These are phyloP conservation scores for Nannochloropsis gaditana DNA, from an alignment of 108 stramenopile genomes.

Conservation along the genomic window DNA sequence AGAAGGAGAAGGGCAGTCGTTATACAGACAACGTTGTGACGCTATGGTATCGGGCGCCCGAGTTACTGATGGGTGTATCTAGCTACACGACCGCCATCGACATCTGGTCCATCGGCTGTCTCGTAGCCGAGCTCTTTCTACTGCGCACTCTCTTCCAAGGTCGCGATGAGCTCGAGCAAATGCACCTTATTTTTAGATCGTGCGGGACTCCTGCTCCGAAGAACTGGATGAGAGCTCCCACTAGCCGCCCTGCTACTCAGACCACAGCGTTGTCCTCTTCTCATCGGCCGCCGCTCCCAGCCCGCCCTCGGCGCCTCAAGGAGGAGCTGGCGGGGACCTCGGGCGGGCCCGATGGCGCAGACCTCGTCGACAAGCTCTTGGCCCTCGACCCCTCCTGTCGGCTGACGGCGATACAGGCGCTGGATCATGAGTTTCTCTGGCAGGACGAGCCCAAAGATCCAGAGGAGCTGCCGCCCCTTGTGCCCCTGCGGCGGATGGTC, in stretches of 20 bases:
- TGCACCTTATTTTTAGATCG: constrained; percentile 38
- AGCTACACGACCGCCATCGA: constrained; percentile 25
- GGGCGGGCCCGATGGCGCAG: not conserved
- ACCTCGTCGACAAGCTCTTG: constrained; percentile 41
- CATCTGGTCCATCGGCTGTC: constrained; percentile 26
- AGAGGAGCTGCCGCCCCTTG: not conserved
- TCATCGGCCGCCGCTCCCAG: not conserved
- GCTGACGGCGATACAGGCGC: constrained; percentile 33
- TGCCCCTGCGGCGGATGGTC: not conserved
- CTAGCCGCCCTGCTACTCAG: not conserved
- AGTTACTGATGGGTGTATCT: constrained; percentile 47
- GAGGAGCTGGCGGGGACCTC: not conserved
- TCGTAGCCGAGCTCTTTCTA: constrained; percentile 39
- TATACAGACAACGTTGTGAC: constrained; percentile 55
- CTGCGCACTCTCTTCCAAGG: constrained; percentile 41
- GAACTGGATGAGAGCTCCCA: constrained; percentile 19
- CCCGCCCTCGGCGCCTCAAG: not conserved
- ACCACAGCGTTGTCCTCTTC: not conserved
- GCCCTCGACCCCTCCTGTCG: constrained; percentile 38
- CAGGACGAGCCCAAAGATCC: not conserved
- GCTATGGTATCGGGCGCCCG: constrained; percentile 56
- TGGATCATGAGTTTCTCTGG: constrained; percentile 36
- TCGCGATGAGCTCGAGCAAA: constrained; percentile 45
- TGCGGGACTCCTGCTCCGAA: constrained; percentile 41
- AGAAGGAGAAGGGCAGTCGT: constrained; percentile 26